phyloP scores from a whole-genome alignment of 768 basidiomycete genomes.

The Gloeostereum incarnatum region DNA sequence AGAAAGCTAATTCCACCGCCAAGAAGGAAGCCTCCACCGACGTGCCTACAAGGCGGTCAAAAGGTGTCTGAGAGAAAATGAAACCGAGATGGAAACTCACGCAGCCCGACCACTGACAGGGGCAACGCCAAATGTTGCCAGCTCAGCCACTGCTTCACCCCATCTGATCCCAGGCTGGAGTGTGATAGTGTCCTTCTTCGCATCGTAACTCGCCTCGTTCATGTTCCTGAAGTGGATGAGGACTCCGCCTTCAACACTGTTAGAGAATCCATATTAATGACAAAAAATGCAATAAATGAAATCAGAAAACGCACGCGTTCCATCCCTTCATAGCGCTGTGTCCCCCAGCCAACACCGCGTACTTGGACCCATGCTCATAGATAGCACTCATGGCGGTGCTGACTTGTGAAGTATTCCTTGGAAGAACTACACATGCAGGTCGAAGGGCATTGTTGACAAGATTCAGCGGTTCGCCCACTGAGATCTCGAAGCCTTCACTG shows the following conservation, averaged over 20 bases:
- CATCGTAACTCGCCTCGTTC: constrained; percentile 5
- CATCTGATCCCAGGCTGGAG: constrained; percentile 6
- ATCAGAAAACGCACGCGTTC: constrained; percentile 10
- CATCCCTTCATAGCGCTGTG: constrained; percentile 16
- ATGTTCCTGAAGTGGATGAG: constrained; percentile 7
- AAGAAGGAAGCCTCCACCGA: constrained; percentile 34
- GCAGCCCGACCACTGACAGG: constrained; percentile 6
- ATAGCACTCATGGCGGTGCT: constrained; percentile 14
- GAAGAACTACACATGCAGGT: constrained; percentile 15
- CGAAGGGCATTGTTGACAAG: constrained; percentile 8
- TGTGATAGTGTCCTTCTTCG: constrained; percentile 3
- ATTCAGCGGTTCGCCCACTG: constrained; percentile 11
- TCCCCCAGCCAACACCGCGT: constrained; percentile 14
- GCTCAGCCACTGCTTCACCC: constrained; percentile 1
- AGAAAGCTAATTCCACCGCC: constrained; percentile 34
- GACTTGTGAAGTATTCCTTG: constrained; percentile 8
- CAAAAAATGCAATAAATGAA: not conserved
- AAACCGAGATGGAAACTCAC: not conserved
- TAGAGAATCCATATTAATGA: not conserved
- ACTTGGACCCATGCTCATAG: constrained; percentile 9
- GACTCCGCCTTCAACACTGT: constrained; percentile 5
- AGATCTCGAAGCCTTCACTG: too few species aligned
- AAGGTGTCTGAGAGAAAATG: too few species aligned
- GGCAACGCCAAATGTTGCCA: constrained; percentile 6
- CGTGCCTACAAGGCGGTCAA: too few species aligned